A percentile compares a stretch with the other conserved stretches of the same genome.
phyloP scores from a whole-genome alignment of 1,139 yeast species.

The Protomyces arabidopsidicola region DNA sequence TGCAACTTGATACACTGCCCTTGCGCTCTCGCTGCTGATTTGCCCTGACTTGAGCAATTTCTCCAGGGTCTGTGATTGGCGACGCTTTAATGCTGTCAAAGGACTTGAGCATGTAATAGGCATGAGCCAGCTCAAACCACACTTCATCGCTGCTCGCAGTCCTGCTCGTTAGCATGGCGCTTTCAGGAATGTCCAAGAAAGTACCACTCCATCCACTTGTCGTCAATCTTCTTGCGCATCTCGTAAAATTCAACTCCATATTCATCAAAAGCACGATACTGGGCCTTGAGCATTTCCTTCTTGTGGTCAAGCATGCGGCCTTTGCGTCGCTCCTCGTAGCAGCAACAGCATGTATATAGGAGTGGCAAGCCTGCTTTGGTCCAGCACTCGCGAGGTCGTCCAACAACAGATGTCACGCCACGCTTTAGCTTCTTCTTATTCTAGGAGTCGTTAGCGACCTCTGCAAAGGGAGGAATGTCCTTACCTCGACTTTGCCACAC shows the following conservation, averaged over 20 bases:
- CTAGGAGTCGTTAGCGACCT: background rate
- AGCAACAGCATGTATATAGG: constrained; percentile 21
- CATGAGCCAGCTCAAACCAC: constrained; percentile 18
- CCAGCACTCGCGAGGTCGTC: constrained; percentile 24
- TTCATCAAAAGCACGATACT: constrained; percentile 16
- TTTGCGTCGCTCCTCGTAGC: constrained; percentile 25
- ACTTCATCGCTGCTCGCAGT: constrained; percentile 11
- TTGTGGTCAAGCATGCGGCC: constrained; percentile 23
- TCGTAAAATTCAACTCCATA: constrained; percentile 17
- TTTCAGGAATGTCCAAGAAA: background rate
- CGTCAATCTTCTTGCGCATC: constrained; percentile 11
- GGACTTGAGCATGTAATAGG: constrained; percentile 1
- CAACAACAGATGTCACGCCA: constrained; percentile 22
- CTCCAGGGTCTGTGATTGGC: background rate
- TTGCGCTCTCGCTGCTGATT: background rate
- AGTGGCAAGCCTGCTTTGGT: constrained; percentile 7
- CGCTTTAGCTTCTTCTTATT: constrained; percentile 5
- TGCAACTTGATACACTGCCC: background rate
- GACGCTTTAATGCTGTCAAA: constrained; percentile 17
- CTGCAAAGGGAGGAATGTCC: background rate
- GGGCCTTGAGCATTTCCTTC: constrained; percentile 19
- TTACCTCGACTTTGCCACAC: background rate
- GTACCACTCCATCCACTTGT: background rate
- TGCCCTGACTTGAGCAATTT: background rate
- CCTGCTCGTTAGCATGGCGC: background rate